A percentile compares a stretch with the other conserved stretches of the same genome.
Evolutionary conservation across 768 basidiomycete genomes (phyloP).

Genomic region (Gelatoporia subvermispora): DNA sequence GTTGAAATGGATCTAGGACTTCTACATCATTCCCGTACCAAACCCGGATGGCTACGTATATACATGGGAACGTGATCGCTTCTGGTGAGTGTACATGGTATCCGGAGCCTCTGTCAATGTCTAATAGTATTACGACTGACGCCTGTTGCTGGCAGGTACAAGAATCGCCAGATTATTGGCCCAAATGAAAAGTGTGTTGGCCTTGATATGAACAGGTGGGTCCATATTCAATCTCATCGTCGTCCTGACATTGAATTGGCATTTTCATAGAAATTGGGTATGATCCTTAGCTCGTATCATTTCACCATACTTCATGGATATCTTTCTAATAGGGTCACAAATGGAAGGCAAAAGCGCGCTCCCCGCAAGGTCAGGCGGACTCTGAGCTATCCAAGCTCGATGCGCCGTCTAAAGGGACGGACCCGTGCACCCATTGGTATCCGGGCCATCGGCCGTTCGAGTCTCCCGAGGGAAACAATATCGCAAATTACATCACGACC

Average conservation of each 20-base stretch:
- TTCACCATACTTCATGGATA: not conserved
- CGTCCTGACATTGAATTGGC: not conserved
- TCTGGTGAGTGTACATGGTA: conserved; percentile 38
- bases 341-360: conserved; percentile 44
- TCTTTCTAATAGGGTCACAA: conserved; percentile 54
- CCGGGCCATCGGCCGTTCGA: conserved; percentile 73
- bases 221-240: not conserved
- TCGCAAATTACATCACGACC: conserved; percentile 61
- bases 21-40: conserved; percentile 62
- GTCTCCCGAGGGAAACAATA: conserved; percentile 68
- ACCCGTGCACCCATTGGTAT: conserved; percentile 73
- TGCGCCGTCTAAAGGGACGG: conserved; percentile 21
- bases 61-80: conserved; percentile 65
- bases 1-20: conserved; percentile 40
- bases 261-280: conserved; percentile 55
- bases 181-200: conserved; percentile 53
- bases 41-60: conserved; percentile 75
- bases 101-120: not conserved
- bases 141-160: conserved; percentile 44
- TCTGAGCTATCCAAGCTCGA: conserved; percentile 1
- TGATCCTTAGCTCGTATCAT: conserved; percentile 4
- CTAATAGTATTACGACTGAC: not conserved
- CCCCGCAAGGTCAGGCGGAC: conserved; percentile 10
- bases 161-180: conserved; percentile 57
- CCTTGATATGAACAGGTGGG: conserved; percentile 73